Evolutionary conservation across 768 basidiomycete genomes (phyloP), one percentile per base, ranked within the genome.

Genomic region (Naganishia kalamii): DNA sequence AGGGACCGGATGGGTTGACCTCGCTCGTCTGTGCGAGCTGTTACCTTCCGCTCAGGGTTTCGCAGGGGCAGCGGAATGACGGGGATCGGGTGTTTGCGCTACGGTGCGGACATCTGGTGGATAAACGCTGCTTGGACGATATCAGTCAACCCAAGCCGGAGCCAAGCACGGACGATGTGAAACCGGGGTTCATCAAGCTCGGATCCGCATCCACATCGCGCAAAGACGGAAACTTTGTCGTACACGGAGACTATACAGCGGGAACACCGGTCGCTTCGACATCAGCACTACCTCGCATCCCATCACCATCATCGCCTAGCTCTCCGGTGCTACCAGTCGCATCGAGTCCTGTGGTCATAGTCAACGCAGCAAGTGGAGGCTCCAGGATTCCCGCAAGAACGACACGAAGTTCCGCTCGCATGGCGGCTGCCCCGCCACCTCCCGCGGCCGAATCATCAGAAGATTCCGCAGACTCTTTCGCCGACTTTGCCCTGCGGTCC

Each of bases 41-140:
- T 47, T 12, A 48, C 11, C 63, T 51, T 5, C 69, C 69, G n/a
- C 59, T 77, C 13, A 59, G 70, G 25, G 60, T 74, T 0, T 75
- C 75, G 10, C 63, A 72, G 60, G 71, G 69, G 2, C 73, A 75
- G 46, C 65, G 66, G 47, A 60, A 60, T 8, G 66, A 65, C 8
- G 68, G 65, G 10, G 75, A 75, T 60, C 61, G 68, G 48, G 67
- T 77, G 23, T 74, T 68, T 69, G 65, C 68, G 2, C 46, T 76
- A 4, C 49, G 71, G 19, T 77, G 76, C 40, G 76, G 76, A 7
- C 76, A 77, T 62, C 44, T 75, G 44, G 47, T 77, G 23, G 72
- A 77, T 61, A 70, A 75, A 44, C 65, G 62, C 59, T 77, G 76
- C 67, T 62, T 77, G 4, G 52, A 70, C 32, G 54, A 50, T 25